phyloP scores from a whole-genome alignment of 371 early-diverging fungal species.

The Blastocladiella emersonii region DNA sequence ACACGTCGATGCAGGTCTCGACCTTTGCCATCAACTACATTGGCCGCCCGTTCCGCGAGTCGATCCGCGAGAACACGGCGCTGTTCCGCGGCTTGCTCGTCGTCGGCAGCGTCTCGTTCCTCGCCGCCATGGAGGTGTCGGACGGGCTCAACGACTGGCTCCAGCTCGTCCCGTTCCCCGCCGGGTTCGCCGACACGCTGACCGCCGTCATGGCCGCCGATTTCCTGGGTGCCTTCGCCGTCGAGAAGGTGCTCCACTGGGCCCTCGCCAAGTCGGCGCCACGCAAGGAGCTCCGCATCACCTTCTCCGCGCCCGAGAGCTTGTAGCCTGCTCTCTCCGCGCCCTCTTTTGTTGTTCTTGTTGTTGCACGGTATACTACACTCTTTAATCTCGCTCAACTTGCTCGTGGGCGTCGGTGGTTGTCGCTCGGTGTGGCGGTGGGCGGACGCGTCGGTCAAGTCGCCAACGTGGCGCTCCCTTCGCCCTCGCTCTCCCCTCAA shows the following conservation, averaged over 20 bases:
- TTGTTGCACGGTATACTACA: no score
- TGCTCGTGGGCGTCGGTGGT: no score
- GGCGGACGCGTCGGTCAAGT: no score
- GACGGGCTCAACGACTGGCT: constrained; percentile 83
- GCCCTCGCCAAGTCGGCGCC: constrained; percentile 22
- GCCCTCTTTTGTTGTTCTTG: no score
- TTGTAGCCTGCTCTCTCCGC: no score
- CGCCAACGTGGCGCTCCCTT: no score
- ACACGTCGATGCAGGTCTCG: constrained; percentile 94
- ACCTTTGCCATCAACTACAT: constrained; percentile 99
- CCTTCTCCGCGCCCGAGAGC: no score
- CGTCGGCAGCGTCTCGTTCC: constrained; percentile 73
- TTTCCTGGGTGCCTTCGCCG: constrained; percentile 26
- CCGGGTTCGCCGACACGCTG: constrained; percentile 28
- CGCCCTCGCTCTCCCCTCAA: no score
- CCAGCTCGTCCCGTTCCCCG: constrained; percentile 83
- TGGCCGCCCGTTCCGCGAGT: constrained; percentile 98
- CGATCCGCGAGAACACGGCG: constrained; percentile 84
- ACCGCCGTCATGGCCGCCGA: constrained; percentile 33
- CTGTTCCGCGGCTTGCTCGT: constrained; percentile 76
- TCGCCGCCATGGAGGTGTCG: constrained; percentile 77
- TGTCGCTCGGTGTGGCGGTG: no score
- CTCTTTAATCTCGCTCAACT: no score
- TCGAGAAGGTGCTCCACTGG: constrained; percentile 28
- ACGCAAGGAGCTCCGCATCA: background rate